Base-by-base conservation (phyloP, 208 protist genomes). In the Trypanosomatidae sp. region DNA sequence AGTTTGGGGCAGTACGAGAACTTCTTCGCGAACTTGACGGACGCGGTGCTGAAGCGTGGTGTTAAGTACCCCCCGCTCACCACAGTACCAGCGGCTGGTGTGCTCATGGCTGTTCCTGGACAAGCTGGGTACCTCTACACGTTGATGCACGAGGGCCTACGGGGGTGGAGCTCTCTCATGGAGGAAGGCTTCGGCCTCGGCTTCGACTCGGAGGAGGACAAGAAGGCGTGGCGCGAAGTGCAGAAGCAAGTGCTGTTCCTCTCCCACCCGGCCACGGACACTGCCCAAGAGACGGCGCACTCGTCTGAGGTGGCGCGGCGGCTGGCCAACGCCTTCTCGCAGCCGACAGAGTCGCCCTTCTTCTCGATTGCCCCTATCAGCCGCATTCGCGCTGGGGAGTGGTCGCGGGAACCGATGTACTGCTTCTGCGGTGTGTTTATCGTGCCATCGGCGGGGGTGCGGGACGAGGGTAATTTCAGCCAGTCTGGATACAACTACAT, bases 401-500 rank as follows among this genome's bases (percentile, higher is more conserved):
- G n/a, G 25, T 25, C 59, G 22, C 74, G 71, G 5, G 73, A 58
- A 41, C 80, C 80, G 17, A 84, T 84, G 80, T 84, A 84, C 68
- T 84, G 80, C 71, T 84, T 84, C 69, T 84, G 80, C 59, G 62
- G 75, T 8, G 76, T 68, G 19, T 71, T 84, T 17, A 36, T 77
- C 39, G 50, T 80, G 43, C 74, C 75, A 3, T 59, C 53, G 1
- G 59, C 69, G 10, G 67, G 70, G 44, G 36, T 58, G 7, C 30
- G 58, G 9, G 41, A 66, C 4, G 50, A n/a, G 28, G 46, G 25
- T 13, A 49, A 33, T 2, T 39, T 83, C 39, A 62, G 46, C 22
- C 43, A 33, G 50, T 15, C 64, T 12, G 73, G 66, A 22, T 76
- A 77, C 66, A 13, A 17, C 19, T 41, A 64, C 68, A 41, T 85